Conservation (phyloP, 352 stramenopile genomes). For the Phytophthora pluvialis region DNA sequence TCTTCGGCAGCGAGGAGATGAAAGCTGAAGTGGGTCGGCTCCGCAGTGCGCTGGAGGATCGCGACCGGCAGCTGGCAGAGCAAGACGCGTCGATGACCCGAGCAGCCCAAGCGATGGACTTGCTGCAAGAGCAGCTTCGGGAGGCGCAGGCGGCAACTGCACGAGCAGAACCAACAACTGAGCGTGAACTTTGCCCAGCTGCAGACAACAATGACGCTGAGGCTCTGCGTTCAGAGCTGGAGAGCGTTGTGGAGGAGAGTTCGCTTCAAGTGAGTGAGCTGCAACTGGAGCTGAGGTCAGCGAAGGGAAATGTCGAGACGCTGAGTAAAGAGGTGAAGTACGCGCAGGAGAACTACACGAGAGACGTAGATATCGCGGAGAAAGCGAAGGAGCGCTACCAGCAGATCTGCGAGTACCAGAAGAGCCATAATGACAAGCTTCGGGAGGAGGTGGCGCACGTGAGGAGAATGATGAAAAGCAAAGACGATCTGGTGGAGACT, state of each 20-base stretch:
- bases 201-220: not conserved
- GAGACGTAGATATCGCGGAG: not conserved
- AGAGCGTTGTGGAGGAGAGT: not conserved
- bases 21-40: conserved; percentile 10
- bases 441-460: conserved; percentile 1
- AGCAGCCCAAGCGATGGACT: conserved; percentile 4
- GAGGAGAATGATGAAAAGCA: conserved; percentile 1
- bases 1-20: conserved; percentile 4
- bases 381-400: not conserved
- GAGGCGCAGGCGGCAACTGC: not conserved
- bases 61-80: not conserved
- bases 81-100: not conserved
- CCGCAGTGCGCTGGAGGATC: not conserved
- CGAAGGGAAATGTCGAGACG: not conserved
- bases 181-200: not conserved
- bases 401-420: conserved; percentile 3
- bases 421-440: conserved; percentile 5
- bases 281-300: not conserved
- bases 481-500: conserved; percentile 8
- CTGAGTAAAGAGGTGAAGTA: conserved; percentile 4
- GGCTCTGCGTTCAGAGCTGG: not conserved
- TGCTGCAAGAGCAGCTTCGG: not conserved
- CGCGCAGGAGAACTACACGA: conserved; percentile 1
- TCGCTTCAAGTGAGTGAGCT: not conserved
- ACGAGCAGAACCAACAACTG: not conserved